phyloP scores from a whole-genome alignment of 768 basidiomycete genomes.

The Tricholoma hemisulphureum region DNA sequence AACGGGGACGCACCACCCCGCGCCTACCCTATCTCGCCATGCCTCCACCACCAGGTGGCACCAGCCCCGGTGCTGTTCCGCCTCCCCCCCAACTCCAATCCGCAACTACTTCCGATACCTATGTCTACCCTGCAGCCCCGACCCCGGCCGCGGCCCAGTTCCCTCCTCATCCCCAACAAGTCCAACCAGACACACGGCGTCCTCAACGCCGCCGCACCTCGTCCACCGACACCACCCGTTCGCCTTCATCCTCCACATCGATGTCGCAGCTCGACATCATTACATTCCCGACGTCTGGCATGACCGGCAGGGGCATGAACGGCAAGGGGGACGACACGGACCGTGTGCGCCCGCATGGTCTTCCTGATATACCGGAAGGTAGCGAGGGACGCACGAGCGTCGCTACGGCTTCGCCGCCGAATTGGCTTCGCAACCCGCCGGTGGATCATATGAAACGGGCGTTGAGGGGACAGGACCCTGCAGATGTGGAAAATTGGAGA shows the following conservation, averaged over 20 bases:
- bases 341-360: not conserved
- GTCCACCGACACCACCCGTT: slow-evolving; percentile 11
- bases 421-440: slow-evolving; percentile 9
- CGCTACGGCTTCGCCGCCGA: slow-evolving; percentile 10
- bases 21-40: slow-evolving; percentile 16
- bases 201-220: slow-evolving; percentile 11
- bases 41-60: slow-evolving; percentile 13
- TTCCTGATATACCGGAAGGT: slow-evolving; percentile 21
- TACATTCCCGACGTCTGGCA: slow-evolving; percentile 8
- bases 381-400: slow-evolving; percentile 13
- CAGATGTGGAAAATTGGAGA: slow-evolving; percentile 10
- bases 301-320: not conserved
- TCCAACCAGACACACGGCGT: slow-evolving; percentile 13
- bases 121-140: not conserved
- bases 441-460: not conserved
- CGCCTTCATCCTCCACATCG: slow-evolving; percentile 10
- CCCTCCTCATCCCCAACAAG: slow-evolving; percentile 12
- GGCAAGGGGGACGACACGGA: slow-evolving; percentile 2
- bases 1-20: not conserved
- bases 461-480: not conserved
- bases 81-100: not conserved
- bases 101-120: slow-evolving; percentile 3
- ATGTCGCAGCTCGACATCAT: slow-evolving; percentile 16
- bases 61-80: not conserved
- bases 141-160: too few relatives aligned